Conservation (phyloP, 2,329 filamentous ascomycete genomes). For the Lithohypha guttulata region DNA sequence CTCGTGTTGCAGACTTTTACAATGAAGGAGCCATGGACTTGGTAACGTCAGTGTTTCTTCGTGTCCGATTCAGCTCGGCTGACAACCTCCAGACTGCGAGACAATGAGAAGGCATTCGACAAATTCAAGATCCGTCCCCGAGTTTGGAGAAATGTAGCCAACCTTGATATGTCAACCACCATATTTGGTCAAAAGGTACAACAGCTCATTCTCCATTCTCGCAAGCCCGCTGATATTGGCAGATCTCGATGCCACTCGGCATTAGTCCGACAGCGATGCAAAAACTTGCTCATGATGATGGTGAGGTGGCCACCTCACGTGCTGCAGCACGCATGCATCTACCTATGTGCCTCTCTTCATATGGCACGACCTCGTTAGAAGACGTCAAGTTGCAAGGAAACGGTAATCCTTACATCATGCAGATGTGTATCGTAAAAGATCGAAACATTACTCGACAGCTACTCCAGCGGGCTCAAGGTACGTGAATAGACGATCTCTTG, state of each 20-base stretch:
- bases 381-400: conserved; percentile 30
- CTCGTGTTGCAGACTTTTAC: conserved; percentile 42
- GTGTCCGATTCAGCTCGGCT: not conserved
- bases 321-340: conserved; percentile 36
- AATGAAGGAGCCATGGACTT: conserved; percentile 49
- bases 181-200: conserved; percentile 35
- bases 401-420: conserved; percentile 43
- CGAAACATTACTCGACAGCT: conserved; percentile 33
- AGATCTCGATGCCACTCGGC: conserved; percentile 40
- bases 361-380: conserved; percentile 36
- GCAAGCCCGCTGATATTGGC: not conserved
- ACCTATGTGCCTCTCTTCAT: conserved; percentile 40
- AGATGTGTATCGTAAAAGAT: conserved; percentile 44
- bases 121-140: conserved; percentile 37
- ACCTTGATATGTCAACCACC: conserved; percentile 30
- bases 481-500: conserved; percentile 10
- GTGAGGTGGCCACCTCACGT: conserved; percentile 40
- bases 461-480: conserved; percentile 34
- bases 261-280: conserved; percentile 46
- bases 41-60: conserved; percentile 30
- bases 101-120: conserved; percentile 44
- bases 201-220: not conserved
- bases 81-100: conserved; percentile 22
- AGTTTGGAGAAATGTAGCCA: conserved; percentile 29
- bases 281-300: conserved; percentile 42